These are phyloP conservation scores for Dipteronia dyeriana DNA, from an alignment of 345 rosid species.

Conservation along the genomic window DNA sequence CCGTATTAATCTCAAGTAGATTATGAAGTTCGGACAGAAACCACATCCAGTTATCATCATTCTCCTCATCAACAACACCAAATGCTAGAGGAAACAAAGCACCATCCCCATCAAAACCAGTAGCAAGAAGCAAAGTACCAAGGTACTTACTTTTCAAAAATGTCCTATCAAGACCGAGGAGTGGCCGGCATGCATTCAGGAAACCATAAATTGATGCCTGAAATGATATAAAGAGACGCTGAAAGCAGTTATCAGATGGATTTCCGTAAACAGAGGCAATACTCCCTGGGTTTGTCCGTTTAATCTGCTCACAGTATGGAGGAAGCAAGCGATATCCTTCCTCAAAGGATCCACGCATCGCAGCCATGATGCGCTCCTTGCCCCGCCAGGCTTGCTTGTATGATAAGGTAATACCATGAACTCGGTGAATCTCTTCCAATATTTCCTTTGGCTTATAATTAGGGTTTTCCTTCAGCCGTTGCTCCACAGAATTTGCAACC, in stretches of 20 bases:
- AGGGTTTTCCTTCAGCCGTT: slow-evolving; percentile 87
- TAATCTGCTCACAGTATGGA: slow-evolving; percentile 87
- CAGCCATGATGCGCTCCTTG: slow-evolving; percentile 96
- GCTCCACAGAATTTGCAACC: slow-evolving; percentile 97
- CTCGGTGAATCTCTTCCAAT: slow-evolving; percentile 93
- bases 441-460: slow-evolving; percentile 97
- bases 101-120: slow-evolving; percentile 97
- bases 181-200: slow-evolving; percentile 91
- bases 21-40: slow-evolving; percentile 92
- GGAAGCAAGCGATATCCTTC: slow-evolving; percentile 97
- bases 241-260: slow-evolving; percentile 74
- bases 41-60: slow-evolving; percentile 99
- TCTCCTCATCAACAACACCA: slow-evolving; percentile 96
- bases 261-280: slow-evolving; percentile 90
- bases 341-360: slow-evolving; percentile 98
- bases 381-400: slow-evolving; percentile 99
- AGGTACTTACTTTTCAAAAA: slow-evolving; percentile 88
- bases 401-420: slow-evolving; percentile 89
- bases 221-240: slow-evolving; percentile 92
- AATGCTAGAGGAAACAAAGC: slow-evolving; percentile 91
- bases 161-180: slow-evolving; percentile 89
- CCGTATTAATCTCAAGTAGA: slow-evolving; percentile 86
- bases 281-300: slow-evolving; percentile 87
- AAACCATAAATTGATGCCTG: slow-evolving; percentile 98
- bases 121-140: slow-evolving; percentile 90